Evolutionary conservation across 176 grass and related monocot species (phyloP).

Genomic region (Musa acuminata): DNA sequence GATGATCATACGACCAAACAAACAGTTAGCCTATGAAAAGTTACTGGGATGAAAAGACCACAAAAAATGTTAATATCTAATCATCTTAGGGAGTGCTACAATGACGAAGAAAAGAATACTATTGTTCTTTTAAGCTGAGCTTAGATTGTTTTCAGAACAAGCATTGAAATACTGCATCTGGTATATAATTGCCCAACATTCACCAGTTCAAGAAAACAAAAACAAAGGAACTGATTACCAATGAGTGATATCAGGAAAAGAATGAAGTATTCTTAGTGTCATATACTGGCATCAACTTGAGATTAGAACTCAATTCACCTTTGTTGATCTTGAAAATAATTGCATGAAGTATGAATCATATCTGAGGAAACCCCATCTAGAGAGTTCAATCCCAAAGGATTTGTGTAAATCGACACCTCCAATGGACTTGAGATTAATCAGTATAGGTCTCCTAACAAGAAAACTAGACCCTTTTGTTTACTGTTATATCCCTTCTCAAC

Average conservation of each 20-base stretch:
- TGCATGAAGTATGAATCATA: neutral
- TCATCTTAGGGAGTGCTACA: neutral
- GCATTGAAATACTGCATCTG: too few relatives aligned
- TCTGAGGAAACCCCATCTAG: neutral
- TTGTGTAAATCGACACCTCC: neutral
- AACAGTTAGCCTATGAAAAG: too few relatives aligned
- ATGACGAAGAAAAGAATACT: neutral
- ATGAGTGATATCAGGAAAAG: neutral
- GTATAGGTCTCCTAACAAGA: neutral
- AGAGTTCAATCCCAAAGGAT: neutral
- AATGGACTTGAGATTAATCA: neutral
- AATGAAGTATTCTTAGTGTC: neutral
- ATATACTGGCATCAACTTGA: neutral
- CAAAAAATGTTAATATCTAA: neutral
- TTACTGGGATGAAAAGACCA: too few relatives aligned
- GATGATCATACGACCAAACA: too few relatives aligned
- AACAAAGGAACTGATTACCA: neutral
- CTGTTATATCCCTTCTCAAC: neutral
- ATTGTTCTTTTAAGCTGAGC: too few relatives aligned
- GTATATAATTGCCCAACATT: neutral
- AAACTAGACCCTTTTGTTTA: neutral
- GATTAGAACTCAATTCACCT: neutral
- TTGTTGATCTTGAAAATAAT: neutral
- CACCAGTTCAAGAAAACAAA: neutral
- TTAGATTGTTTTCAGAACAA: too few relatives aligned